Evolutionary conservation across 2,329 filamentous ascomycete species (phyloP).

Genomic region (Pleoardoris graminearum): DNA sequence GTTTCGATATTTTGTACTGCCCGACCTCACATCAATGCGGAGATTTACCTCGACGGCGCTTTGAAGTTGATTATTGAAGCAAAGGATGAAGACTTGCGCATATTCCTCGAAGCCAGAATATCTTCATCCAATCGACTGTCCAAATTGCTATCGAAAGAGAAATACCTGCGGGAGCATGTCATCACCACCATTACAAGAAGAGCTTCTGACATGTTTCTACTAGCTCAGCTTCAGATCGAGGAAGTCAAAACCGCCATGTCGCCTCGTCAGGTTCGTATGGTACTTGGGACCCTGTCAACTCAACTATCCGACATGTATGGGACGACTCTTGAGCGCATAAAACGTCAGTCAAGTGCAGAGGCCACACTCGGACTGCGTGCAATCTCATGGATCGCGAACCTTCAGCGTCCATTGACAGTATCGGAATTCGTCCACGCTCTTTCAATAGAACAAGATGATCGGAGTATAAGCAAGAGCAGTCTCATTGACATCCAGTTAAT

Average conservation of each 20-base stretch:
- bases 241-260: constrained; percentile 2
- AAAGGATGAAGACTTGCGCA: not conserved
- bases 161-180: not conserved
- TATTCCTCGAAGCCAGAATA: not conserved
- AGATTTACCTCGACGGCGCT: not conserved
- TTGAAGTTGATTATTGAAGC: not conserved
- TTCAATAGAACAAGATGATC: constrained; percentile 3
- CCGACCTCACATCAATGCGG: constrained; percentile 2
- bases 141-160: not conserved
- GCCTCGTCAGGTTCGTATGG: constrained; percentile 1
- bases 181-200: not conserved
- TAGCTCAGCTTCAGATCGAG: constrained; percentile 4
- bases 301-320: constrained; percentile 5
- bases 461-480: not conserved
- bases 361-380: constrained; percentile 6
- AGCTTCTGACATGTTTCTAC: constrained; percentile 5
- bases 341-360: constrained; percentile 5
- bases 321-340: constrained; percentile 4
- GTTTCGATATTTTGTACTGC: constrained; percentile 3
- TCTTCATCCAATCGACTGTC: not conserved
- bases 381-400: constrained; percentile 8
- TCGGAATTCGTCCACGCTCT: constrained; percentile 8
- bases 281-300: constrained; percentile 1
- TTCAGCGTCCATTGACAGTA: constrained; percentile 8
- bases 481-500: constrained; percentile 9